Evolutionary conservation across 345 rosid genomes (phyloP).

Genomic region (Hevea brasiliensis): DNA sequence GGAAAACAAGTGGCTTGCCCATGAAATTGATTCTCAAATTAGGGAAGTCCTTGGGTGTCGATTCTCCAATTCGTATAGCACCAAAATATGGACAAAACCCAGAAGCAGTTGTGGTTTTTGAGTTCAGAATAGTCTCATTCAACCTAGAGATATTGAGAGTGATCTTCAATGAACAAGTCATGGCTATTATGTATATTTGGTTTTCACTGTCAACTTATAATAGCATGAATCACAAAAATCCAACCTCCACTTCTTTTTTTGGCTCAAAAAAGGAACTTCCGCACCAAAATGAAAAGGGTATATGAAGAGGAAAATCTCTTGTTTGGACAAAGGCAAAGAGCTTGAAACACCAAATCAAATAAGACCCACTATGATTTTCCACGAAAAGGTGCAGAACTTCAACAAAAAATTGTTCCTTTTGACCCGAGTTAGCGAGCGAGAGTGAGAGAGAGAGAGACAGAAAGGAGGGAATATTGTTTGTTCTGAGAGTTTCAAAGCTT

Average conservation of each 20-base stretch:
- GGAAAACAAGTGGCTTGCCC: constrained; percentile 37
- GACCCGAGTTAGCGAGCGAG: too few species aligned
- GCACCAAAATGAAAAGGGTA: background rate
- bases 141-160: constrained; percentile 26
- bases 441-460: too few species aligned
- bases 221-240: background rate
- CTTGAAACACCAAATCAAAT: background rate
- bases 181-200: background rate
- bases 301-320: too few species aligned
- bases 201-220: background rate
- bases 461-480: background rate
- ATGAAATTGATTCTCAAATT: constrained; percentile 32
- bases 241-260: background rate
- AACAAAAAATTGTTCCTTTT: constrained; percentile 2
- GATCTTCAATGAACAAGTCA: constrained; percentile 38
- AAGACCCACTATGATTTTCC: constrained; percentile 18
- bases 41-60: constrained; percentile 30
- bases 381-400: constrained; percentile 18
- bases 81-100: constrained; percentile 30
- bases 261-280: background rate
- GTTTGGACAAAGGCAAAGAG: background rate
- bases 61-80: constrained; percentile 18
- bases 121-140: constrained; percentile 13
- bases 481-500: background rate
- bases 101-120: constrained; percentile 19